Percentiles rank a stretch among this genome's conserved stretches.
phyloP scores from a whole-genome alignment of 768 basidiomycete species.

The Auriscalpium vulgare region DNA sequence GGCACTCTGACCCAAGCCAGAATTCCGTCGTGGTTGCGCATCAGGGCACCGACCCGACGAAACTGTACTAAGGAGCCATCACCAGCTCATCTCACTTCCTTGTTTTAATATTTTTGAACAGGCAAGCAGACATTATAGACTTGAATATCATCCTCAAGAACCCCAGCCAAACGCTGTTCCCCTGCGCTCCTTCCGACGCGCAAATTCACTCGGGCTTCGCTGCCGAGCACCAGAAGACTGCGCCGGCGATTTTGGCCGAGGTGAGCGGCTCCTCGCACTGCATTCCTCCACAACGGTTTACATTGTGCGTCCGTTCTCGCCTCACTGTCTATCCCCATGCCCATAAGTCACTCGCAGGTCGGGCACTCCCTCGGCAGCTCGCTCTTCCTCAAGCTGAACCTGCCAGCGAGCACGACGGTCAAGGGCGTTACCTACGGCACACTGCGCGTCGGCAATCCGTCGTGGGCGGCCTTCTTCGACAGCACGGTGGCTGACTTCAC shows the following conservation, averaged over 20 bases:
- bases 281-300: conserved; percentile 5
- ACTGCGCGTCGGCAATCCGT: conserved; percentile 9
- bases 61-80: conserved; percentile 3
- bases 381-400: conserved; percentile 13
- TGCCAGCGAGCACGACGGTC: conserved; percentile 5
- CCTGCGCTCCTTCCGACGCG: background rate
- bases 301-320: conserved; percentile 1
- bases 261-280: conserved; percentile 6
- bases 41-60: conserved; percentile 9
- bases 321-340: background rate
- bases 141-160: background rate
- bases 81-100: background rate
- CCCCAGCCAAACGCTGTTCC: conserved; percentile 7
- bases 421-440: conserved; percentile 14
- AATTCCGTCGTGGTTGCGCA: conserved; percentile 12
- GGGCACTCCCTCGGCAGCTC: conserved; percentile 14
- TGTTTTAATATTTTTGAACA: background rate
- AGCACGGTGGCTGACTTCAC: conserved; percentile 6
- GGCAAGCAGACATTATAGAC: conserved; percentile 7
- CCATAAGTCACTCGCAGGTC: background rate
- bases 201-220: conserved; percentile 6
- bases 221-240: conserved; percentile 11
- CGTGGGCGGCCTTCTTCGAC: conserved; percentile 9
- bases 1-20: conserved; percentile 2
- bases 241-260: conserved; percentile 6